Evolutionary conservation across 257 asterid genomes (phyloP), one percentile per base, ranked within the genome.

Genomic region (Nicotiana paniculata): DNA sequence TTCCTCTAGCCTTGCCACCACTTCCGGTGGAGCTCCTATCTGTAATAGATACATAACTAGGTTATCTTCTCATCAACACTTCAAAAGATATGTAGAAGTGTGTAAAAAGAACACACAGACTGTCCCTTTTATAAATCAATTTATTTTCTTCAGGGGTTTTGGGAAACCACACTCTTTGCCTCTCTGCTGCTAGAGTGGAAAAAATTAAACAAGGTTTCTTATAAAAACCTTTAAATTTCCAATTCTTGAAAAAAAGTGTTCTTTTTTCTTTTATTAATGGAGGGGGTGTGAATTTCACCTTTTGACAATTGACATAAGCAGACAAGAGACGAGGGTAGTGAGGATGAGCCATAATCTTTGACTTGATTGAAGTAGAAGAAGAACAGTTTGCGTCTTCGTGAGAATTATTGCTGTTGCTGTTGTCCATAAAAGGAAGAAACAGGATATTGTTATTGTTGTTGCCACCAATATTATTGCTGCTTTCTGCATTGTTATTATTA

Each of bases 1-100:
- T 80, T 92, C 97, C 83, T 96, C 98, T 28, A 96, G 92, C 66
- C 90, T 87, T 78, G 93, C 93, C 90, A 94, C 98, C 86, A 92
- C 96, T 26, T 96, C 98, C 16, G 98, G 92, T 24, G 99, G 99
- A 80, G 98, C 99, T 76, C 99, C 99, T 61, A 96, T 93, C 99
- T 96, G 93, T 74, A 63, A 28, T 26, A 2, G 4, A 15, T 3
- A 53, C 21, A 48, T 4, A n/a, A 63, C 8, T 21, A 46, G 77
- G 75, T 69, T 77, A 43, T 61, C 59, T 75, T 53, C 37, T 4
- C 16, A 26, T 77, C 13, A 48, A 35, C 63, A 63, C 24, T 18
- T 63, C 16, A 37, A 77, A 17, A 28, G 33, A 16, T 69, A 16
- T 69, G 4, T 26, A 46, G 3, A 8, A 6, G 10, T 58, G 10